Base-by-base conservation (phyloP, 2,329 filamentous ascomycete genomes). In the Coleophoma eucalyptorum region DNA sequence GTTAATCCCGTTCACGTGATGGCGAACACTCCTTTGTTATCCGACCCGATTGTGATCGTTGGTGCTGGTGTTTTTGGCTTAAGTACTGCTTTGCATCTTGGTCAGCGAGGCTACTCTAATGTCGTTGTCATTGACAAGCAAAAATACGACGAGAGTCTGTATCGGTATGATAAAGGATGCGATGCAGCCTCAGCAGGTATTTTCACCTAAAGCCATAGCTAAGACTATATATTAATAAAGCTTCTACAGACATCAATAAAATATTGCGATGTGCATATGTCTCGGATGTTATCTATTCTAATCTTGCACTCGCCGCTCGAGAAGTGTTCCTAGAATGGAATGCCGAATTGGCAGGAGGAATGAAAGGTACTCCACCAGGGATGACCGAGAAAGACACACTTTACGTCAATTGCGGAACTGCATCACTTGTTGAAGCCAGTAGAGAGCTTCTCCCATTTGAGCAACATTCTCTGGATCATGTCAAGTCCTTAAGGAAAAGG, bases 61-160 rank as follows among this genome's bases (percentile, higher is more conserved):
- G 70, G 70, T 4, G 68, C 66, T 2, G 69, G 69, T 26, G 61
- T 69, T 48, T 72, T 70, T 49, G 68, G 71, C 35, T 60, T 73
- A 55, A 64, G 64, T 50, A 72, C 67, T 1, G 71, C 72, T 1
- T 56, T 73, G 31, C 68, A 71, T 55, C 65, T 74, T 4, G 66
- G 66, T 7, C 60, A 62, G 40, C 55, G 69, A 4, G 75, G 74
- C 4, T 79, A 76, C 58, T 62, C 12, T 5, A 64, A 72, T 51
- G 66, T 78, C 18, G 76, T 67, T 5, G 67, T 79, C 15, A 65
- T 78, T 38, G 75, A 78, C 54, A 70, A 67, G 54, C 72, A 77
- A 54, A 64, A 69, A 26, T 67, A 74, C 34, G 65, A 72, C 12
- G 48, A 69, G 34, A 62, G 62, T 0, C 37, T 40, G 8, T 40